Conservation (phyloP, 2,329 filamentous ascomycete species). For the Aspergillus niger region DNA sequence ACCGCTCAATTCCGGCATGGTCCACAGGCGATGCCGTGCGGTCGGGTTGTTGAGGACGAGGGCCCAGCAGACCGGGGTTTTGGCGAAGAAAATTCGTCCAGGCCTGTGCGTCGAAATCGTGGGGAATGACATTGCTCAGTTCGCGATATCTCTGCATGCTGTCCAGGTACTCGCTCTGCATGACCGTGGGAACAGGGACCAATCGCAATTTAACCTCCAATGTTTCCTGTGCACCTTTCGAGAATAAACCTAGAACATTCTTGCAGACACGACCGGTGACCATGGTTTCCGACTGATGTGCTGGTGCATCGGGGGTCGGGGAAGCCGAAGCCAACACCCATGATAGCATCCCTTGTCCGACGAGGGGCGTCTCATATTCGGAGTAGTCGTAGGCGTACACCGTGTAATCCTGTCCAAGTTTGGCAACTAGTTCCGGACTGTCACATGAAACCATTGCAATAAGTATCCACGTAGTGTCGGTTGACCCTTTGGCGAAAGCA, state of each 20-base stretch:
- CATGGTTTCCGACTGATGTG: conserved; percentile 63
- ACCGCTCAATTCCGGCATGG: conserved; percentile 46
- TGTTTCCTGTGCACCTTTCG: conserved; percentile 77
- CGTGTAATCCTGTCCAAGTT: conserved; percentile 81
- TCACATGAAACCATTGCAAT: conserved; percentile 9
- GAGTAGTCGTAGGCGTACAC: conserved; percentile 97
- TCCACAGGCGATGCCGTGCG: conserved; percentile 39
- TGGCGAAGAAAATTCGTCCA: conserved; percentile 78
- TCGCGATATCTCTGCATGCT: conserved; percentile 64
- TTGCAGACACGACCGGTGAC: conserved; percentile 89
- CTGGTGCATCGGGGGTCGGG: conserved; percentile 55
- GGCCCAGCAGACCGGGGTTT: conserved; percentile 56
- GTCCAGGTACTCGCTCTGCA: conserved; percentile 62
- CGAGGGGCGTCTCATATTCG: conserved; percentile 87
- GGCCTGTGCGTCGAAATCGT: conserved; percentile 68
- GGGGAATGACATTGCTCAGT: conserved; percentile 58
- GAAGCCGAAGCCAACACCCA: conserved; percentile 70
- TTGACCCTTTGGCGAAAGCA: conserved; percentile 6
- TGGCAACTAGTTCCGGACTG: conserved; percentile 81
- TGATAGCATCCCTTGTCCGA: conserved; percentile 94
- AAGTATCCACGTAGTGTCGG: not conserved
- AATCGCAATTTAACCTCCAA: conserved; percentile 91
- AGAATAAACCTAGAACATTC: conserved; percentile 81
- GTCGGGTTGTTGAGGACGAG: conserved; percentile 29
- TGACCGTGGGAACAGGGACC: conserved; percentile 69